A percentile compares a stretch with the other conserved stretches of the same genome.
Conservation (phyloP, 2,329 filamentous ascomycete genomes). For the Furcasterigmium sp. region DNA sequence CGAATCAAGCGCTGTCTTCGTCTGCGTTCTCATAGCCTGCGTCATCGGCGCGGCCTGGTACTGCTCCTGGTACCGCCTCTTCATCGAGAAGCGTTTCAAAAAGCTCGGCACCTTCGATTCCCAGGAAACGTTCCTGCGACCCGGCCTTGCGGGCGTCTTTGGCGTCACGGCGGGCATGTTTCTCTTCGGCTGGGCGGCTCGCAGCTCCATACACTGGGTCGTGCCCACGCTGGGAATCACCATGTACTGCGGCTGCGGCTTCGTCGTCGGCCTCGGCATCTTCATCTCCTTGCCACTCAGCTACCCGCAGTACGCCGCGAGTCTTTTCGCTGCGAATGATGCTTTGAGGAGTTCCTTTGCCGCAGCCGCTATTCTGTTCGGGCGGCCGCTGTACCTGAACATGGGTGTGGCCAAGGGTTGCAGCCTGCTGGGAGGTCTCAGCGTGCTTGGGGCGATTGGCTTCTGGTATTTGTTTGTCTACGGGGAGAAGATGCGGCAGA, state of each 20-base stretch:
- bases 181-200: constrained; percentile 67
- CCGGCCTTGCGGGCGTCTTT: constrained; percentile 41
- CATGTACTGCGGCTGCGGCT: constrained; percentile 50
- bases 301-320: constrained; percentile 13
- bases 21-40: constrained; percentile 47
- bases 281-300: constrained; percentile 15
- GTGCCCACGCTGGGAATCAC: constrained; percentile 49
- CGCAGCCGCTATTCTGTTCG: constrained; percentile 9
- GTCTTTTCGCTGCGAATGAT: constrained; percentile 14
- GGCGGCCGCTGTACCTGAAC: constrained; percentile 11
- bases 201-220: constrained; percentile 53
- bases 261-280: constrained; percentile 14
- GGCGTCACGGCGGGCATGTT: constrained; percentile 64
- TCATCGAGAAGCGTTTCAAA: constrained; percentile 11
- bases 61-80: constrained; percentile 13
- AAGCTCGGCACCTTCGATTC: constrained; percentile 10
- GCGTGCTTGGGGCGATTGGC: constrained; percentile 9
- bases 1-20: constrained; percentile 55
- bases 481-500: not conserved
- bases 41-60: constrained; percentile 48
- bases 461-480: constrained; percentile 2
- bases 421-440: constrained; percentile 12
- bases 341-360: constrained; percentile 10
- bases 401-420: constrained; percentile 12
- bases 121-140: constrained; percentile 12